phyloP scores from a whole-genome alignment of 305 asterid species.

The Fraxinus greggii region DNA sequence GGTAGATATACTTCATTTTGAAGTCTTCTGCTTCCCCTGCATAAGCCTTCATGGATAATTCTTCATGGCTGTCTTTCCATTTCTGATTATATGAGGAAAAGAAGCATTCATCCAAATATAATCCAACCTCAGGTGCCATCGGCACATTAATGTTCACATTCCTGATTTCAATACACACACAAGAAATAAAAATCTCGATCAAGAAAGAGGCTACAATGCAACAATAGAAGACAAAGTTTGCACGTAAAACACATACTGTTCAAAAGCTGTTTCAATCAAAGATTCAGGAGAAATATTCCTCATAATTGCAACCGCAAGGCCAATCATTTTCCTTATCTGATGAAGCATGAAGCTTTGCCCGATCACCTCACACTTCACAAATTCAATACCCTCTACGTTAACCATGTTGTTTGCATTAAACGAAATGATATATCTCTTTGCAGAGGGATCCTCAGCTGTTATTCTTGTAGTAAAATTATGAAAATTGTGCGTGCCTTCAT shows the following conservation, averaged over 20 bases:
- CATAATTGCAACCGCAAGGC: conserved; percentile 91
- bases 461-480: conserved; percentile 89
- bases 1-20: conserved; percentile 70
- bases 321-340: conserved; percentile 94
- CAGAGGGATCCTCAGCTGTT: conserved; percentile 88
- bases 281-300: conserved; percentile 70
- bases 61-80: conserved; percentile 73
- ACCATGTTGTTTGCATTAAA: conserved; percentile 58
- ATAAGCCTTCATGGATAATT: conserved; percentile 70
- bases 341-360: conserved; percentile 99
- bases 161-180: conserved; percentile 44
- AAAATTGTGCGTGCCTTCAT: conserved; percentile 85
- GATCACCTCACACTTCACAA: conserved; percentile 83
- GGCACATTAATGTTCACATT: conserved; percentile 70
- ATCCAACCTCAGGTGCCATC: conserved; percentile 95
- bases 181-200: background rate
- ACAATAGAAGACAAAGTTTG: background rate
- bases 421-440: conserved; percentile 65
- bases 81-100: conserved; percentile 76
- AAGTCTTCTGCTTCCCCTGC: conserved; percentile 69
- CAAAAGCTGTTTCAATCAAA: conserved; percentile 60
- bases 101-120: conserved; percentile 85
- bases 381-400: conserved; percentile 64
- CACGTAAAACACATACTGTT: conserved; percentile 43
- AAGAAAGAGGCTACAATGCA: background rate